Evolutionary conservation across 2,329 filamentous ascomycete species (phyloP).

Genomic region (Pleochaeta shiraiana): DNA sequence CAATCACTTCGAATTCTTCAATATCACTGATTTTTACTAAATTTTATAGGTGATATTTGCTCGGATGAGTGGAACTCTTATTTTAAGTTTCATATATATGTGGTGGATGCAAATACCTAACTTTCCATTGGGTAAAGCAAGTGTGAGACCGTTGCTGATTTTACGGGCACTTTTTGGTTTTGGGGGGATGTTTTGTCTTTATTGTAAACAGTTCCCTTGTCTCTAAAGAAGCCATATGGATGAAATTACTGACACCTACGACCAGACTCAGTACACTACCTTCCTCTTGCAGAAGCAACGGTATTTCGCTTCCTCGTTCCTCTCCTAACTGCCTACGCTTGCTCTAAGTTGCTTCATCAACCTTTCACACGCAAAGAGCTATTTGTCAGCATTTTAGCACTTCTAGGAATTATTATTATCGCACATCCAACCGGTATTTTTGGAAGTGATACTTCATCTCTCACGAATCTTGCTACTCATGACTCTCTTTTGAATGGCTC

Average conservation of each 20-base stretch:
- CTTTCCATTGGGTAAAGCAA: conserved; percentile 45
- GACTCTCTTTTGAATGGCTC: conserved; percentile 6
- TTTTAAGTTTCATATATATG: conserved; percentile 37
- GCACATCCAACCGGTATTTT: conserved; percentile 30
- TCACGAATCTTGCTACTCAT: not conserved
- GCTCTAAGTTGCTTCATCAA: conserved; percentile 50
- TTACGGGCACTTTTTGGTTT: conserved; percentile 48
- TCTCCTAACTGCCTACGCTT: conserved; percentile 60
- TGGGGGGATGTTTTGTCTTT: conserved; percentile 48
- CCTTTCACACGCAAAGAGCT: conserved; percentile 59
- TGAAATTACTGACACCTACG: not conserved
- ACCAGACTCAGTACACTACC: conserved; percentile 32
- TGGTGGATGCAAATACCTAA: conserved; percentile 44
- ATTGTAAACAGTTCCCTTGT: conserved; percentile 10
- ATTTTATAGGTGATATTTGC: conserved; percentile 28
- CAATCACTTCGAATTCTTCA: too few relatives aligned
- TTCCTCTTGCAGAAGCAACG: conserved; percentile 71
- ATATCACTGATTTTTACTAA: too few relatives aligned
- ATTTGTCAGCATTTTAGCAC: conserved; percentile 50
- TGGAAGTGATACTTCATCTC: not conserved
- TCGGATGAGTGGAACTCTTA: conserved; percentile 14
- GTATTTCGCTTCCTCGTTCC: conserved; percentile 78
- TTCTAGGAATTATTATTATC: conserved; percentile 66
- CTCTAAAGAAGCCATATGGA: not conserved
- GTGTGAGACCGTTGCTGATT: conserved; percentile 45